phyloP scores from a whole-genome alignment of 2,329 filamentous ascomycete species.

The Dothistroma pini region DNA sequence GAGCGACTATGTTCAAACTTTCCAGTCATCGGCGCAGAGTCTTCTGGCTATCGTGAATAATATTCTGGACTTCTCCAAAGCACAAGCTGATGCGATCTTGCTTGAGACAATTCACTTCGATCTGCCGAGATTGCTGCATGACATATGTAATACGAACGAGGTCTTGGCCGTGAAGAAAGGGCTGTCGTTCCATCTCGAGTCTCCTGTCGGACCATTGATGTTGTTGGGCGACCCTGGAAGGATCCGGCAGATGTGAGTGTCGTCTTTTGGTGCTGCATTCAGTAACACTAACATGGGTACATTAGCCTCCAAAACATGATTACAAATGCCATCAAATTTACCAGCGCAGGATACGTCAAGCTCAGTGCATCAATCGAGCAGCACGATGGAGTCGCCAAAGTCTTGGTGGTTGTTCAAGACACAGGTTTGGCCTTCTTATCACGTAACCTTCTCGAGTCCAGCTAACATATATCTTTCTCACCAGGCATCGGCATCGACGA shows the following conservation, averaged over 20 bases:
- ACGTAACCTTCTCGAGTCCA: neutral
- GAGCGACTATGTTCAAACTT: neutral
- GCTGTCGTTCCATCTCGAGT: neutral
- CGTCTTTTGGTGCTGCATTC: neutral
- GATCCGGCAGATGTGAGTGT: neutral
- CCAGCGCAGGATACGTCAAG: constrained; percentile 28
- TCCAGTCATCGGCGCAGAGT: neutral
- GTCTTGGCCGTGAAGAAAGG: neutral
- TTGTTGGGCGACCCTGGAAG: neutral
- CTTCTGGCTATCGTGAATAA: neutral
- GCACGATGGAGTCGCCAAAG: constrained; percentile 43
- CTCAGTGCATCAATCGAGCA: constrained; percentile 10
- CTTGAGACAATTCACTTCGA: neutral
- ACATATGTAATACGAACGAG: neutral
- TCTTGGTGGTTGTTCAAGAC: constrained; percentile 70
- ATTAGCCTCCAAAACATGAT: constrained; percentile 20
- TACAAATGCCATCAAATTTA: constrained; percentile 31
- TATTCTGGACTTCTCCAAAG: constrained; percentile 2
- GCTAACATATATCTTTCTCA: neutral
- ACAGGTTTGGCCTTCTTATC: constrained; percentile 40
- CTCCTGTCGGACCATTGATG: neutral
- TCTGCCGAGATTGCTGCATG: neutral
- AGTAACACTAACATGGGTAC: neutral
- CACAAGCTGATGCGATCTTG: neutral
- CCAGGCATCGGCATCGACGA: constrained; percentile 58